Percentiles rank a stretch among this genome's conserved stretches.
Evolutionary conservation across 1,284 basidiomycete genomes (phyloP).

Genomic region (Lignosus rhinocerotis): DNA sequence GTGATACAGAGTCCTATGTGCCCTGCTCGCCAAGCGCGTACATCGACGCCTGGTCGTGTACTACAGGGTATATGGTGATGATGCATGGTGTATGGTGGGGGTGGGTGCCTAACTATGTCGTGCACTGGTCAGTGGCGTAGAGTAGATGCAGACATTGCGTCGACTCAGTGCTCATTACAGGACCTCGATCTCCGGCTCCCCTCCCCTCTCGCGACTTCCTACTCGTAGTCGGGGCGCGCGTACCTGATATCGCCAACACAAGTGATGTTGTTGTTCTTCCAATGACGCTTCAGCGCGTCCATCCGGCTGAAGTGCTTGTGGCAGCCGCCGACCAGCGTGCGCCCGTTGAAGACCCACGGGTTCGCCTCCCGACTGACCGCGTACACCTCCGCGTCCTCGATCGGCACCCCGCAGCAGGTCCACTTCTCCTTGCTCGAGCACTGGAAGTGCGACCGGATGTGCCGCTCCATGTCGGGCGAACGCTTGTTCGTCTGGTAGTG

Average conservation of each 20-base stretch:
- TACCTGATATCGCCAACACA: constrained; percentile 22
- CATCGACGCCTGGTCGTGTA: neutral
- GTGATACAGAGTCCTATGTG: constrained; percentile 2
- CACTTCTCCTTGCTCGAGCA: constrained; percentile 11
- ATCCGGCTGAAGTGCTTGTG: constrained; percentile 26
- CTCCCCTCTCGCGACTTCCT: neutral
- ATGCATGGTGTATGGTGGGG: neutral
- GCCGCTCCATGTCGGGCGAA: constrained; percentile 30
- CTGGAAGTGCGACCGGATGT: constrained; percentile 28
- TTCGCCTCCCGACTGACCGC: constrained; percentile 6
- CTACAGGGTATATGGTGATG: constrained; percentile 1
- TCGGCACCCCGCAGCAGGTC: constrained; percentile 30
- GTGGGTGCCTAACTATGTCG: neutral
- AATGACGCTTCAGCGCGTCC: constrained; percentile 33
- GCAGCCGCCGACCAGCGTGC: constrained; percentile 30
- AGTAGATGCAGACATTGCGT: neutral
- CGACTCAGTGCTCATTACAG: constrained; percentile 5
- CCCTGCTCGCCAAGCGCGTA: constrained; percentile 1
- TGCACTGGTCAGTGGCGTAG: neutral
- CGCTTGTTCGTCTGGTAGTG: constrained; percentile 27
- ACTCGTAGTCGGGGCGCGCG: constrained; percentile 7
- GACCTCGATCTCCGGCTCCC: neutral
- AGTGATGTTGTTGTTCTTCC: constrained; percentile 20
- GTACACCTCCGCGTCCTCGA: constrained; percentile 12
- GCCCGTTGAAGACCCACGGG: constrained; percentile 11